phyloP scores from a whole-genome alignment of 148 eudicot species.

The Rhododendron simsii region DNA sequence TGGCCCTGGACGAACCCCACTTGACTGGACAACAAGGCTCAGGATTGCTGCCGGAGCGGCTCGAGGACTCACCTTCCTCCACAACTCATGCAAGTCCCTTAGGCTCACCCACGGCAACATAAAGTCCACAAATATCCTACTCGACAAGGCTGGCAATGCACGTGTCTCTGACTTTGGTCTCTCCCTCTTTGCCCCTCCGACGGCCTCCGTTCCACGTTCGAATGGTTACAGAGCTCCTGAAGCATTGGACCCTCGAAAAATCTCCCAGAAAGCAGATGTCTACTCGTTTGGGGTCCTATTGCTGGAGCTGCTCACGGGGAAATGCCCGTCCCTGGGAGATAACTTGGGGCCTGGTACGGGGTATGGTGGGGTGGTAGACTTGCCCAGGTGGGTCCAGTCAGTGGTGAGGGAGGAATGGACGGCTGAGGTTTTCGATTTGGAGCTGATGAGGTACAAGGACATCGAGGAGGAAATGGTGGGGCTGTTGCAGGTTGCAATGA shows the following conservation, averaged over 20 bases:
- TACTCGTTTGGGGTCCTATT: conserved; percentile 87
- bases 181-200: conserved; percentile 39
- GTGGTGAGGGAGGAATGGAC: conserved; percentile 99
- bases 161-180: conserved; percentile 82
- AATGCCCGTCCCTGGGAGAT: conserved; percentile 66
- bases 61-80: conserved; percentile 66
- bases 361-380: conserved; percentile 62
- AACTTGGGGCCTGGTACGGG: conserved; percentile 41
- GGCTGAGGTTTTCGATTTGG: conserved; percentile 91
- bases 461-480: conserved; percentile 98
- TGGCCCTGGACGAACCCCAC: conserved; percentile 90
- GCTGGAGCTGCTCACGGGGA: conserved; percentile 87
- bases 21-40: conserved; percentile 85
- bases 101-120: conserved; percentile 84
- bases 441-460: conserved; percentile 92
- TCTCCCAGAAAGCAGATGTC: conserved; percentile 69
- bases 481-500: conserved; percentile 77
- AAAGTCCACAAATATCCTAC: conserved; percentile 80
- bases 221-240: conserved; percentile 91
- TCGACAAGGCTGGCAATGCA: conserved; percentile 60
- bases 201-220: conserved; percentile 29
- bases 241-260: conserved; percentile 40
- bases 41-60: conserved; percentile 79
- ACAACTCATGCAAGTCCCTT: conserved; percentile 54
- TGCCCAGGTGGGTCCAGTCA: conserved; percentile 92